Percentiles rank a stretch among this genome's conserved stretches.
Evolutionary conservation across 345 rosid genomes (phyloP).

Genomic region (Excoecaria agallocha): DNA sequence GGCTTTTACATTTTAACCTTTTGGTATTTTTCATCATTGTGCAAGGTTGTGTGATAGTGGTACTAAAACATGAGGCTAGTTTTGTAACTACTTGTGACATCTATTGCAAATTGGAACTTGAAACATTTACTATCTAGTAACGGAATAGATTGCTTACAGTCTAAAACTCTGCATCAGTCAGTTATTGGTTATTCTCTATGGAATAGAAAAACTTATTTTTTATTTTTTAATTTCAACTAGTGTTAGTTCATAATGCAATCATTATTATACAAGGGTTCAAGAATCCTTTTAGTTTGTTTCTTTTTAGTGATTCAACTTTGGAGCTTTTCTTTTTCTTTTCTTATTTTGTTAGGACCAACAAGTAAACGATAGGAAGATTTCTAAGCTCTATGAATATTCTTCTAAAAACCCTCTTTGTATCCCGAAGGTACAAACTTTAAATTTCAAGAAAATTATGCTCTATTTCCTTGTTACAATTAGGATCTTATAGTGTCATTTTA

Average conservation of each 20-base stretch:
- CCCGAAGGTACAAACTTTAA: conserved; percentile 41
- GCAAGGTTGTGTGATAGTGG: background rate
- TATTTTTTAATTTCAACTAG: background rate
- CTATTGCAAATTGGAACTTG: background rate
- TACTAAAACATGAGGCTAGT: background rate
- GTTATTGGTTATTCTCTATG: background rate
- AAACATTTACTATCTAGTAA: background rate
- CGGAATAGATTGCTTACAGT: background rate
- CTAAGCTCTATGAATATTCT: conserved; percentile 64
- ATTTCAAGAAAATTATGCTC: background rate
- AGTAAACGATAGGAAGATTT: conserved; percentile 43
- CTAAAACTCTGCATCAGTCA: background rate
- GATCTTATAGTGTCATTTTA: background rate
- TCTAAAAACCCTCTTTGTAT: conserved; percentile 69
- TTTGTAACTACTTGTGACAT: background rate
- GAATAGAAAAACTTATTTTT: background rate
- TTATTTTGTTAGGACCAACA: conserved; percentile 43
- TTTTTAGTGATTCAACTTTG: background rate
- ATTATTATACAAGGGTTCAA: background rate
- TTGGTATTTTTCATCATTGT: background rate
- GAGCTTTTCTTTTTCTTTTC: background rate
- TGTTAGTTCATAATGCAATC: background rate
- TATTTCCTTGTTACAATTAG: background rate
- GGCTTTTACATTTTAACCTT: background rate
- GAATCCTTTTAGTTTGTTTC: background rate